phyloP scores from a whole-genome alignment of 2,329 filamentous ascomycete genomes.

The Colletotrichum sp. region DNA sequence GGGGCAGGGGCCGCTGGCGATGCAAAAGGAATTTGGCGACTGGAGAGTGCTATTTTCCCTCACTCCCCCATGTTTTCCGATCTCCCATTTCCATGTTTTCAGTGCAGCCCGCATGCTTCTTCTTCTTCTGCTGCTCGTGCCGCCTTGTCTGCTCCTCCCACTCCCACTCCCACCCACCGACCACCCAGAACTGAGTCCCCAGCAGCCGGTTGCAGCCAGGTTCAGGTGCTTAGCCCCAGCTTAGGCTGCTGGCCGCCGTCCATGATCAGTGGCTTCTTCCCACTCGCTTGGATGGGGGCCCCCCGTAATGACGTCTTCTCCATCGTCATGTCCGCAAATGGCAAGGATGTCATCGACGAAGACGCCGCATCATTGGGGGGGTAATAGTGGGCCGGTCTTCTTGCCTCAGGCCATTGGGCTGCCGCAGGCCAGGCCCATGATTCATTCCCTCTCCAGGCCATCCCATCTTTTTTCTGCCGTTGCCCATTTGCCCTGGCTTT shows the following conservation, averaged over 20 bases:
- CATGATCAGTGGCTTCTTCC: neutral
- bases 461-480: neutral
- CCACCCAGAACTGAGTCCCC: neutral
- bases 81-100: neutral
- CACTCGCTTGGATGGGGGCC: conserved; percentile 15
- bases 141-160: neutral
- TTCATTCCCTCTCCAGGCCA: neutral
- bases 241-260: neutral
- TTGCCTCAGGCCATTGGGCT: conserved; percentile 7
- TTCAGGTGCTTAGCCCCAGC: neutral
- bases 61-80: neutral
- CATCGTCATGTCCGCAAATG: conserved; percentile 13
- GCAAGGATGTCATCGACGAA: neutral
- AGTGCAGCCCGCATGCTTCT: neutral
- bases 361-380: neutral
- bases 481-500: neutral
- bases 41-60: neutral
- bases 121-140: neutral
- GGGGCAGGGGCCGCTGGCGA: neutral
- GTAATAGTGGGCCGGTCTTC: neutral
- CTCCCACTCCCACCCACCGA: neutral
- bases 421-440: neutral
- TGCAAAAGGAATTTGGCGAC: neutral
- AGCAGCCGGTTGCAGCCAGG: neutral
- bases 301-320: conserved; percentile 12